Evolutionary conservation across 352 stramenopile genomes (phyloP).

Genomic region (Globisporangium echinulatum): DNA sequence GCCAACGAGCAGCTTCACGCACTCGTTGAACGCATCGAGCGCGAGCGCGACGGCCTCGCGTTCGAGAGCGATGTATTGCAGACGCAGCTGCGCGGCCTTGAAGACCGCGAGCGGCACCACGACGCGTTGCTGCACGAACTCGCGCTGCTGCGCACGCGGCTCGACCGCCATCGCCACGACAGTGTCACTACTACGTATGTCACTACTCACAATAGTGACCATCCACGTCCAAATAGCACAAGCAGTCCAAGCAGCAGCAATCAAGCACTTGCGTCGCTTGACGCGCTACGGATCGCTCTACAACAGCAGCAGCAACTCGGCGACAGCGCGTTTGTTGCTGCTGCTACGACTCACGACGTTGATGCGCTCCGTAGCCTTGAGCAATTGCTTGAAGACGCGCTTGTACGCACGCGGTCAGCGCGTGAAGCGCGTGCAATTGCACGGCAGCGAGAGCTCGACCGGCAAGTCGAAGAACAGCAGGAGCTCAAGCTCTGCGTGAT

Average conservation of each 20-base stretch:
- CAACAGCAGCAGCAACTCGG: constrained; percentile 16
- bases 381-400: constrained; percentile 52
- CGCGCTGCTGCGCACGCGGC: constrained; percentile 29
- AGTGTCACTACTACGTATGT: no score
- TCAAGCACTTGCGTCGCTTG: constrained; percentile 7
- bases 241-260: not conserved
- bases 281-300: constrained; percentile 23
- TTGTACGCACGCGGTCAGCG: constrained; percentile 41
- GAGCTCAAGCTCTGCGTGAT: constrained; percentile 86
- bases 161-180: constrained; percentile 6
- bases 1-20: constrained; percentile 83
- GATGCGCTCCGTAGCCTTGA: constrained; percentile 72
- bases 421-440: constrained; percentile 75
- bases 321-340: constrained; percentile 10
- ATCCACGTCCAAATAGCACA: no score
- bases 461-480: constrained; percentile 69
- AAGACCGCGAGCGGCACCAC: constrained; percentile 60
- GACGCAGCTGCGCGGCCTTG: constrained; percentile 59
- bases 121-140: constrained; percentile 64
- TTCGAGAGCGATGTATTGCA: constrained; percentile 82
- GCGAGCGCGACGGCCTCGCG: constrained; percentile 70
- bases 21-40: constrained; percentile 77
- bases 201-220: no score
- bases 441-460: constrained; percentile 68
- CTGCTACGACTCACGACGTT: constrained; percentile 16